A percentile compares a stretch with the other conserved stretches of the same genome.
Evolutionary conservation across 225 moss, liverwort and hornwort genomes (phyloP).

Genomic region (Ulota crispa): DNA sequence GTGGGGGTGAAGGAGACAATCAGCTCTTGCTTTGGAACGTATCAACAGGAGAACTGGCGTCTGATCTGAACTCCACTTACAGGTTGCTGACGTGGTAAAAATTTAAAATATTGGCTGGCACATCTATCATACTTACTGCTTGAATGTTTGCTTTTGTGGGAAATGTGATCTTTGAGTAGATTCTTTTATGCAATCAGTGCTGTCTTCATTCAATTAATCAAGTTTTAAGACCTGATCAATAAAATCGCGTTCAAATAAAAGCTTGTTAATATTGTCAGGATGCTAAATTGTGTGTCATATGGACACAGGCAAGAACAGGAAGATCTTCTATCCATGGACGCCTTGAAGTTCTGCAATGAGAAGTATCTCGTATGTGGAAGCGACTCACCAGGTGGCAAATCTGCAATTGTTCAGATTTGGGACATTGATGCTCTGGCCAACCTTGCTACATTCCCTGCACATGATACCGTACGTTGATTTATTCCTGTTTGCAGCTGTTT

Average conservation of each 20-base stretch:
- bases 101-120: not conserved
- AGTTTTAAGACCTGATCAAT: not conserved
- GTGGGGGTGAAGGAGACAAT: conserved; percentile 88
- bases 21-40: conserved; percentile 85
- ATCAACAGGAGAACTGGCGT: conserved; percentile 72
- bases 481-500: not conserved
- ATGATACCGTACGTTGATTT: conserved; percentile 20
- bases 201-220: not conserved
- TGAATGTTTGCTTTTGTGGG: not conserved
- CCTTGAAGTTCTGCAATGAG: conserved; percentile 56
- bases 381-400: conserved; percentile 69
- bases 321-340: conserved; percentile 33
- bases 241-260: not conserved
- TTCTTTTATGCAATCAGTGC: not conserved
- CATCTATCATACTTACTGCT: not conserved
- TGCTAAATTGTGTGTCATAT: not conserved
- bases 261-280: conserved; percentile 5
- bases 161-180: not conserved
- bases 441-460: conserved; percentile 41
- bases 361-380: conserved; percentile 85
- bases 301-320: conserved; percentile 50
- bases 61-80: conserved; percentile 62
- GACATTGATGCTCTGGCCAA: conserved; percentile 70
- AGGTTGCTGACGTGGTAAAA: conserved; percentile 37
- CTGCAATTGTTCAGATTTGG: conserved; percentile 88